Evolutionary conservation across 139 green algal species (phyloP).

Genomic region (Tetradesmus lagerheimii): DNA sequence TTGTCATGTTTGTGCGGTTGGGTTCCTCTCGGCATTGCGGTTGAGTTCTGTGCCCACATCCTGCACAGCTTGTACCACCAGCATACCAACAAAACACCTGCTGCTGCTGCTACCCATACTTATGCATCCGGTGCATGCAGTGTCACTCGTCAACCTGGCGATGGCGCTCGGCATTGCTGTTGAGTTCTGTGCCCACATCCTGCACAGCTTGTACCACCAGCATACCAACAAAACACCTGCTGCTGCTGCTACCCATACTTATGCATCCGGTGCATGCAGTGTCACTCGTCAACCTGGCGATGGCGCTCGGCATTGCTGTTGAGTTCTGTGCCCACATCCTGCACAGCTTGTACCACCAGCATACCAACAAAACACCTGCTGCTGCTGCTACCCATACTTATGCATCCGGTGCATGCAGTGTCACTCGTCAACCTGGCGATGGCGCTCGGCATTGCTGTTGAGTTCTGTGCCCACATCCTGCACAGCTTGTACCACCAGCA

Average conservation of each 20-base stretch:
- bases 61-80: background rate
- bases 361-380: no score
- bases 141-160: slow-evolving; percentile 85
- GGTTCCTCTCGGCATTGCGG: no score
- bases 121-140: background rate
- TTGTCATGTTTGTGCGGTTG: no score
- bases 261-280: slow-evolving; percentile 44
- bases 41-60: background rate
- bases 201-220: slow-evolving; percentile 87
- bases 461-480: slow-evolving; percentile 84
- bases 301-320: slow-evolving; percentile 83
- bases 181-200: slow-evolving; percentile 86
- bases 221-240: no score
- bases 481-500: slow-evolving; percentile 32
- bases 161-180: slow-evolving; percentile 84
- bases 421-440: slow-evolving; percentile 86
- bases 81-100: background rate
- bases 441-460: slow-evolving; percentile 82
- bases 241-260: no score
- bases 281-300: slow-evolving; percentile 84
- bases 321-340: slow-evolving; percentile 88
- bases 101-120: slow-evolving; percentile 4
- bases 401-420: slow-evolving; percentile 45
- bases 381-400: background rate
- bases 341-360: slow-evolving; percentile 79